Percentiles rank a stretch among this genome's conserved stretches.
Evolutionary conservation across 2,329 filamentous ascomycete species (phyloP).

Genomic region (Calonectria pseudoturangicola): DNA sequence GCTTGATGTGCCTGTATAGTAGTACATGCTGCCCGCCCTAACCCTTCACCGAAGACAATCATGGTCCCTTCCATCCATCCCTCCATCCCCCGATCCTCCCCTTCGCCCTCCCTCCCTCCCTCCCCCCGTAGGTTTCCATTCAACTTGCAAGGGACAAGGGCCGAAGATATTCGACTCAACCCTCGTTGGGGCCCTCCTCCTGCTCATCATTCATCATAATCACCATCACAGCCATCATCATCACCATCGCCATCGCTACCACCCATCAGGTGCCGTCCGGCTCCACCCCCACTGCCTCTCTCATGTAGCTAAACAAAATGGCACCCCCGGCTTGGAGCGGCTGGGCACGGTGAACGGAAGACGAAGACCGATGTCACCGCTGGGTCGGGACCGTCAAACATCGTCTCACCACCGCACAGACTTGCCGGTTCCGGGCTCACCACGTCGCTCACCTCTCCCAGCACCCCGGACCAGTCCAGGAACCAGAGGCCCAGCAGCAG

Average conservation of each 20-base stretch:
- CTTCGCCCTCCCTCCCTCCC: no score
- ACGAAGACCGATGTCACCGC: constrained; percentile 38
- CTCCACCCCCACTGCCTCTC: constrained; percentile 37
- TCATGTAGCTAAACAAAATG: neutral
- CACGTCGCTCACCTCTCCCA: constrained; percentile 32
- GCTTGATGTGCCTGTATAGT: neutral
- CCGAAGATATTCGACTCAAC: constrained; percentile 2
- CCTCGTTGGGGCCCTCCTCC: neutral
- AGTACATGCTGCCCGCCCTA: neutral
- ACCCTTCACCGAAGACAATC: constrained; percentile 19
- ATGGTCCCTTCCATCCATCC: constrained; percentile 3
- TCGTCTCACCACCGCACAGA: constrained; percentile 34
- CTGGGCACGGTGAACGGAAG: constrained; percentile 39
- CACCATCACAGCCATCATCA: neutral
- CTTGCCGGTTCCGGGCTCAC: constrained; percentile 34
- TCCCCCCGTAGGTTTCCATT: constrained; percentile 4
- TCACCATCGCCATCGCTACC: neutral
- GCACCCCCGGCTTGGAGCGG: constrained; percentile 22
- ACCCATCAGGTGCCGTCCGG: constrained; percentile 33
- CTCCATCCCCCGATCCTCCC: no score
- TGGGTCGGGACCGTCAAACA: constrained; percentile 17
- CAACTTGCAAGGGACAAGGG: constrained; percentile 8
- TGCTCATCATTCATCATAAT: neutral
- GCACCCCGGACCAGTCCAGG: constrained; percentile 18
- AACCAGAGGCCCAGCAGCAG: neutral